A percentile compares a stretch with the other conserved stretches of the same genome.
phyloP scores from a whole-genome alignment of 305 asterid genomes.

The Andrographis paniculata region DNA sequence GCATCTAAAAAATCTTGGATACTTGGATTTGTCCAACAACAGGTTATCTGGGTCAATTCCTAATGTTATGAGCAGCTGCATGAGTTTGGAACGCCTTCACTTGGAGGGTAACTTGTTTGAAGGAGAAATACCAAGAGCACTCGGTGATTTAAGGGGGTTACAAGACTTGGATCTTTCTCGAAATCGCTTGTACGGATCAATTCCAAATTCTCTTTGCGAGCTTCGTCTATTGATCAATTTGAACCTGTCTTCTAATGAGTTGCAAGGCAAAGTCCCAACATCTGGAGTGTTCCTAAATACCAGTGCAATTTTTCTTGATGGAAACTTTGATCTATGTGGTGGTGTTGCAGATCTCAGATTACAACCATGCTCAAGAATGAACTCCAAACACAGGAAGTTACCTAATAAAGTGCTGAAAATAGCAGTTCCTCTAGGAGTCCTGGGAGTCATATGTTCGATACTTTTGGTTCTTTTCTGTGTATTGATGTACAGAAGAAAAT shows the following conservation, averaged over 20 bases:
- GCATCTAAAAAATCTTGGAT: constrained; percentile 17
- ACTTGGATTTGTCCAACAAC: constrained; percentile 23
- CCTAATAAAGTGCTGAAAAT: constrained; percentile 6
- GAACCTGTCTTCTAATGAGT: constrained; percentile 24
- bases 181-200: constrained; percentile 24
- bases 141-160: constrained; percentile 17
- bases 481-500: constrained; percentile 5
- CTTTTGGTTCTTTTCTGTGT: background rate
- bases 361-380: constrained; percentile 9
- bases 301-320: constrained; percentile 18
- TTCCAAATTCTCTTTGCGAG: constrained; percentile 21
- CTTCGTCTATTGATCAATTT: constrained; percentile 14
- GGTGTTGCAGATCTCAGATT: constrained; percentile 18
- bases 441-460: background rate
- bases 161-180: constrained; percentile 21
- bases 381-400: constrained; percentile 1
- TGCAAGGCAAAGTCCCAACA: constrained; percentile 22
- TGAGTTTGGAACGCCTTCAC: constrained; percentile 12
- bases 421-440: background rate
- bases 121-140: constrained; percentile 22
- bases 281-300: constrained; percentile 19
- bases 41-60: constrained; percentile 24
- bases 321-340: constrained; percentile 24
- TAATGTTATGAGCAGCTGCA: constrained; percentile 16
- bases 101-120: constrained; percentile 15